phyloP scores from a whole-genome alignment of 768 basidiomycete genomes.

The Leucocoprinus sp. region DNA sequence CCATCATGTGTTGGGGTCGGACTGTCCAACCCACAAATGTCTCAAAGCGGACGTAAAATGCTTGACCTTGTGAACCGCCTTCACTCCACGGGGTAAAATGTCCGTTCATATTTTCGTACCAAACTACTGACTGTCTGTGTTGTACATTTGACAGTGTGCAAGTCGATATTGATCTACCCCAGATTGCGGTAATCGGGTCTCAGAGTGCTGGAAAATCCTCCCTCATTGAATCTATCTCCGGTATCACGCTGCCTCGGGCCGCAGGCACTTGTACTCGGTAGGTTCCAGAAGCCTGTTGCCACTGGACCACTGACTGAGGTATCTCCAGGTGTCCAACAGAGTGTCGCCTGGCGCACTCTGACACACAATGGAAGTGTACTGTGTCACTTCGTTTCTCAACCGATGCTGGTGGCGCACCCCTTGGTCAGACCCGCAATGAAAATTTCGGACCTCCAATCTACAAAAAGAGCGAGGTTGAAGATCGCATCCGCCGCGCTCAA shows the following conservation, averaged over 20 bases:
- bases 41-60: slow-evolving; percentile 33
- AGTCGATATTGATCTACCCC: slow-evolving; percentile 62
- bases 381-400: slow-evolving; percentile 40
- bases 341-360: slow-evolving; percentile 38
- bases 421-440: slow-evolving; percentile 31
- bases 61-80: slow-evolving; percentile 46
- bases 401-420: slow-evolving; percentile 28
- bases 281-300: neutral
- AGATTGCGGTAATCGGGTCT: slow-evolving; percentile 64
- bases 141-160: slow-evolving; percentile 38
- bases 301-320: neutral
- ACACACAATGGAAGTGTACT: slow-evolving; percentile 38
- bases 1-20: slow-evolving; percentile 27
- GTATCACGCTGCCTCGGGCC: slow-evolving; percentile 45
- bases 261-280: slow-evolving; percentile 70
- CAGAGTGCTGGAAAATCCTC: slow-evolving; percentile 62
- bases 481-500: slow-evolving; percentile 59
- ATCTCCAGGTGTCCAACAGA: slow-evolving; percentile 46
- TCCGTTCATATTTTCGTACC: neutral
- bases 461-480: slow-evolving; percentile 48
- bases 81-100: slow-evolving; percentile 42
- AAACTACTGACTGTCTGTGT: neutral
- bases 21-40: slow-evolving; percentile 30
- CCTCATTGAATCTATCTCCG: slow-evolving; percentile 55
- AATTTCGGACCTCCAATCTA: slow-evolving; percentile 41